These are phyloP conservation scores for Sideroxylon spinosum DNA, from an alignment of 179 eudicot genomes.

Conservation along the genomic window DNA sequence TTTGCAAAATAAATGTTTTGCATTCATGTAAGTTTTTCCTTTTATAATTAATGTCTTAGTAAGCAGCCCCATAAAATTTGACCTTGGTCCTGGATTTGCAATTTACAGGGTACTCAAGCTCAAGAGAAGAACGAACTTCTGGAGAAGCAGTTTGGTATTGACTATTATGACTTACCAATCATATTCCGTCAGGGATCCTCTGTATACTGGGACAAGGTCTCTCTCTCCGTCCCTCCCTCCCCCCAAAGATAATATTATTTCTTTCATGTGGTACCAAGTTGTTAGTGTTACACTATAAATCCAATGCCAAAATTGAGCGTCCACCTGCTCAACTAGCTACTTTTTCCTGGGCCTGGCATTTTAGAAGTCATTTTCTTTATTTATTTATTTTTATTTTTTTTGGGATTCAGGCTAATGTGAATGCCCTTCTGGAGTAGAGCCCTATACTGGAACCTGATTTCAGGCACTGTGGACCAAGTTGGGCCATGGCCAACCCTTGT, in stretches of 20 bases:
- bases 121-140: slow-evolving; percentile 72
- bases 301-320: not conserved
- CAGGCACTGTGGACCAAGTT: not conserved
- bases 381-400: not conserved
- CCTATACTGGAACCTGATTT: not conserved
- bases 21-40: too few relatives aligned
- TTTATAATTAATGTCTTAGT: too few relatives aligned
- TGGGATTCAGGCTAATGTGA: not conserved
- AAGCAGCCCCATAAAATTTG: too few relatives aligned
- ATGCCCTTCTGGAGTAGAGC: not conserved
- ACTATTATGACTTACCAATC: slow-evolving; percentile 52
- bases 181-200: slow-evolving; percentile 81
- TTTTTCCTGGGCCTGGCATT: not conserved
- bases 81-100: not conserved
- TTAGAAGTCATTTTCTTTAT: not conserved
- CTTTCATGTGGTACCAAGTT: not conserved
- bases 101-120: slow-evolving; percentile 68
- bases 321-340: not conserved
- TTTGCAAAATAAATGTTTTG: too few relatives aligned
- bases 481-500: not conserved
- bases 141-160: slow-evolving; percentile 39
- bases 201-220: slow-evolving; percentile 65
- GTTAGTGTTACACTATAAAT: slow-evolving; percentile 1
- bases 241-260: not conserved
- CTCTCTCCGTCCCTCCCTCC: slow-evolving; percentile 6